Conservation (phyloP, 2,329 filamentous ascomycete species). For the Cladophialophora carrionii region DNA sequence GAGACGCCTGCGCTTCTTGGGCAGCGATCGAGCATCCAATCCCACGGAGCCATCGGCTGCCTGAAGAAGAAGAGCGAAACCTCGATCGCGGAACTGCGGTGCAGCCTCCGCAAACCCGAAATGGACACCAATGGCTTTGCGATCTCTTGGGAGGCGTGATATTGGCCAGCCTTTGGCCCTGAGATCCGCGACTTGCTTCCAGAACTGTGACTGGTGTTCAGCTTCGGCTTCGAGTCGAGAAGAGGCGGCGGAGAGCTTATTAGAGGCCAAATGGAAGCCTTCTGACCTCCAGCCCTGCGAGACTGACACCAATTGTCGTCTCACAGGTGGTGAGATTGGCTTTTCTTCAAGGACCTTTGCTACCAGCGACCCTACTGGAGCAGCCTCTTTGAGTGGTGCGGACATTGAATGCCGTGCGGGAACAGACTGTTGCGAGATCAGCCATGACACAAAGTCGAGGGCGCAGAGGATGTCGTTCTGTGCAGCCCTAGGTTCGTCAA, state of each 20-base stretch:
- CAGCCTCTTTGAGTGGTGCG: constrained; percentile 67
- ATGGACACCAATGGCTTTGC: constrained; percentile 76
- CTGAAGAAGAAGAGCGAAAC: constrained; percentile 78
- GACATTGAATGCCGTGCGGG: constrained; percentile 73
- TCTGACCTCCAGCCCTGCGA: constrained; percentile 75
- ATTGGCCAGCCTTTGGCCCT: constrained; percentile 85
- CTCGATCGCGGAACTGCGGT: constrained; percentile 65
- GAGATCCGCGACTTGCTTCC: constrained; percentile 80
- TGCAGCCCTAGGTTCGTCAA: constrained; percentile 45
- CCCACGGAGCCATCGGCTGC: constrained; percentile 73
- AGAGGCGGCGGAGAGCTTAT: constrained; percentile 72
- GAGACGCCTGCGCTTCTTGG: constrained; percentile 61
- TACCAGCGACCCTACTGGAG: constrained; percentile 75
- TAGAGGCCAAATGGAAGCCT: constrained; percentile 73
- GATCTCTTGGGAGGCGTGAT: constrained; percentile 73
- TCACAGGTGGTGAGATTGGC: constrained; percentile 59
- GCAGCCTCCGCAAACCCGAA: constrained; percentile 83
- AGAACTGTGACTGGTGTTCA: constrained; percentile 79
- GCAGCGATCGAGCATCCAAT: constrained; percentile 63
- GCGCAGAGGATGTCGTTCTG: constrained; percentile 62
- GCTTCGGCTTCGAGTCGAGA: constrained; percentile 76
- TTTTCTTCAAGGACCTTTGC: constrained; percentile 67
- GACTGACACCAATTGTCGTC: constrained; percentile 58
- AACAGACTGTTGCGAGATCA: constrained; percentile 79
- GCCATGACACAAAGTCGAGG: constrained; percentile 80